Base-by-base conservation (phyloP, 1,284 basidiomycete genomes). In the Irpex lacteus region DNA sequence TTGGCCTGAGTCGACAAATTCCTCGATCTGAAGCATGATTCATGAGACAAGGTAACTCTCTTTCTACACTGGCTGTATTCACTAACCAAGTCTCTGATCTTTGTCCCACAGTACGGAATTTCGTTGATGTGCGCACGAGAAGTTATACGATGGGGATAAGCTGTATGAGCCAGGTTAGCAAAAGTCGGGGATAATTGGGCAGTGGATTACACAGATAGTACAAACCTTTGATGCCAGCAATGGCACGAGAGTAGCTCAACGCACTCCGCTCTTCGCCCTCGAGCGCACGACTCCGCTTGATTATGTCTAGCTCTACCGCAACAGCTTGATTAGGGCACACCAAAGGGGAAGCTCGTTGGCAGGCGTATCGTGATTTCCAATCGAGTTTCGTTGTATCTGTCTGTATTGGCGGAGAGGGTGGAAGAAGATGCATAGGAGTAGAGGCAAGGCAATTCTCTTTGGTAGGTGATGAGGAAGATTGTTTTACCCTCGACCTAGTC, bases 171-270 rank as follows among this genome's bases (percentile, higher is more conserved):
- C 11, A 9, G 44, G 18, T 38, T 53, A 47, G 18, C n/a, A n/a
- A n/a, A n/a, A n/a, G n/a, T n/a, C n/a, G 26, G 26, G 26, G n/a
- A 26, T 3, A 26, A 26, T 26, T 26, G 26, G 26, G 26, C 4
- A 26, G 26, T 26, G 4, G 2, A 26, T 26, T 34, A 6, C 32
- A 0, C 32, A 34, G 5, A 6, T 6, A 34, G 32, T 15, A 70
- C 76, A 64, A 55, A 86, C 90, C 84, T 82, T 91, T 91, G 66
- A 91, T 78, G 1, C 88, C 86, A n/a, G 85, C 81, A 65, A 90
- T 85, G 1, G 88, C 85, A 53, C 88, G 80, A 55, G 85, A 80
- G 68, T 92, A 92, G 67, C 85, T 87, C 59, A 92, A 74, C 55
- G 85, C 85, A 69, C 88, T 91, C 38, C 84, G 77, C 9, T 80